Percentiles rank a stretch among this genome's conserved stretches.
Conservation (phyloP, 768 basidiomycete species). For the Boletus subcaerulescens region DNA sequence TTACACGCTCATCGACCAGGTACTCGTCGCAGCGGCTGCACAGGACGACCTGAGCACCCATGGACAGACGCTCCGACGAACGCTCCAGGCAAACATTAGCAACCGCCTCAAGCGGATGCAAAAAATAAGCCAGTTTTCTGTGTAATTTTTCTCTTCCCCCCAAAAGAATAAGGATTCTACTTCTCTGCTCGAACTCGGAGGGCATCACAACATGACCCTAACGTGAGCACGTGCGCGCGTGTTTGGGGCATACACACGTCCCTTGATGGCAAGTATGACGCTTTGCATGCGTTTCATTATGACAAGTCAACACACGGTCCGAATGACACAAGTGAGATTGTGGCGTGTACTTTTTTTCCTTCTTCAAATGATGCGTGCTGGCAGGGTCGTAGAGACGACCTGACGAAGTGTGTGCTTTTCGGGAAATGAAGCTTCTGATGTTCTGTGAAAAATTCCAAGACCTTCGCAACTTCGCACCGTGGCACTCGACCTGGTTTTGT, state of each 20-base stretch:
- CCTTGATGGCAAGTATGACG: neutral
- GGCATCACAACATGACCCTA: neutral
- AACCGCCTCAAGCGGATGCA: constrained; percentile 68
- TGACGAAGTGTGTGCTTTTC: neutral
- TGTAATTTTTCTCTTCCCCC: constrained; percentile 4
- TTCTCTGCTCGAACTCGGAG: no score
- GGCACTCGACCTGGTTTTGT: neutral
- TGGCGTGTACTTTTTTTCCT: neutral
- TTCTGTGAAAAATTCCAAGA: constrained; percentile 1
- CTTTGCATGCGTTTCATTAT: constrained; percentile 8
- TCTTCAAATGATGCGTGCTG: constrained; percentile 3
- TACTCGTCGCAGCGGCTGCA: constrained; percentile 60
- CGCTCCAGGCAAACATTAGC: constrained; percentile 57
- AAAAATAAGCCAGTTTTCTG: constrained; percentile 49
- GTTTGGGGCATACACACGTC: neutral
- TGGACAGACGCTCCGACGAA: constrained; percentile 39
- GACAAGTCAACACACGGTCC: neutral
- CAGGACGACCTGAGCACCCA: constrained; percentile 49
- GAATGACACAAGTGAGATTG: neutral
- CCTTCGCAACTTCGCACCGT: neutral
- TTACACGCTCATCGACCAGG: constrained; percentile 81
- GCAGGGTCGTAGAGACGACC: constrained; percentile 11
- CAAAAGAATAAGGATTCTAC: no score
- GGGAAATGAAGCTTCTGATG: constrained; percentile 13
- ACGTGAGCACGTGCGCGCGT: neutral